phyloP scores from a whole-genome alignment of 2,329 filamentous ascomycete genomes.

The Botrytis byssoidea region DNA sequence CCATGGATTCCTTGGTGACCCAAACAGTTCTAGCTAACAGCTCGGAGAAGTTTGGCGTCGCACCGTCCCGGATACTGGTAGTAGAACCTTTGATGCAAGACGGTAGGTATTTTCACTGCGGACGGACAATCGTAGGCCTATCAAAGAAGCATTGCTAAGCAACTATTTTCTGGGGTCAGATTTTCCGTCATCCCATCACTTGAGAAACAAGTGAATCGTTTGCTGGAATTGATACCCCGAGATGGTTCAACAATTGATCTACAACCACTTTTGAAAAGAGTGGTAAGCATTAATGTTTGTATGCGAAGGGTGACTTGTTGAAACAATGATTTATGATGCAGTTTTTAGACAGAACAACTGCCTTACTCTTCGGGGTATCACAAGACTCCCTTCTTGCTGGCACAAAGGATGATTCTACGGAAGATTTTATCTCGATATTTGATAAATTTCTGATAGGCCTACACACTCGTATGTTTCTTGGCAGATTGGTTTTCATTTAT shows the following conservation, averaged over 20 bases:
- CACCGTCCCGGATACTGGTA: constrained; percentile 43
- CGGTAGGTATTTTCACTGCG: constrained; percentile 54
- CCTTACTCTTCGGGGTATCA: neutral
- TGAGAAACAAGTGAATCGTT: constrained; percentile 55
- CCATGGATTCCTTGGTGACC: constrained; percentile 53
- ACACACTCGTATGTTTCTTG: constrained; percentile 12
- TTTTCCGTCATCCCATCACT: constrained; percentile 54
- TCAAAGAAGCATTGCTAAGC: constrained; percentile 52
- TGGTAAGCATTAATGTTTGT: neutral
- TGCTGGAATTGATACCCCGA: constrained; percentile 55
- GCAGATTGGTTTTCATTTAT: constrained; percentile 16
- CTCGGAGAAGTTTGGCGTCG: constrained; percentile 53
- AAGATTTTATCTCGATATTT: constrained; percentile 10
- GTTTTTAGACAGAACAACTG: neutral
- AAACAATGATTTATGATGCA: neutral
- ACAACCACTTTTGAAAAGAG: constrained; percentile 58
- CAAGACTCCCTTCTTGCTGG: neutral
- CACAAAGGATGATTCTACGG: neutral
- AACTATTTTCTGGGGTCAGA: constrained; percentile 50
- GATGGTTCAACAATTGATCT: constrained; percentile 56
- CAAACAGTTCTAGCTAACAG: constrained; percentile 54
- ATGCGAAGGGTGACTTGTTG: neutral
- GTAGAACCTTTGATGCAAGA: constrained; percentile 51
- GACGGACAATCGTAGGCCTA: constrained; percentile 50
- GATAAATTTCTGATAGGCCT: constrained; percentile 19